Conservation (phyloP, 257 asterid genomes). For the Apocynum venetum region DNA sequence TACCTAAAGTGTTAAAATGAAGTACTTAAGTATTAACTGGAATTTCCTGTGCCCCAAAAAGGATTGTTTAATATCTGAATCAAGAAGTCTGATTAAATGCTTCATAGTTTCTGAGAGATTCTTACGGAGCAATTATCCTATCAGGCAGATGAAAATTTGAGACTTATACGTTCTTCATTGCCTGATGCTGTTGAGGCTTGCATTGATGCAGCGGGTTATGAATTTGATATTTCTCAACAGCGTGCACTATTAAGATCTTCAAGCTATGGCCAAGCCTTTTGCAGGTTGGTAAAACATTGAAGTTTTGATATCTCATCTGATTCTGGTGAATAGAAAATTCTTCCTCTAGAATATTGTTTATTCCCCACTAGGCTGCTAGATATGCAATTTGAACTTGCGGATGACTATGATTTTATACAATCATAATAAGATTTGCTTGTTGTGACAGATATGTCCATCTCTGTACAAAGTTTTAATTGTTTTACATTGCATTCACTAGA, state of each 20-base stretch:
- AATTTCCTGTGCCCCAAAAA: background rate
- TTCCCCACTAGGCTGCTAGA: background rate
- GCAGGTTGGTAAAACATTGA: conserved; percentile 57
- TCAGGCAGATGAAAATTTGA: conserved; percentile 98
- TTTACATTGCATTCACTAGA: background rate
- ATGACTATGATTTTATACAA: background rate
- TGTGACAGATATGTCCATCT: background rate
- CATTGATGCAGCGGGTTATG: conserved; percentile 91
- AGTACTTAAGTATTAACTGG: background rate
- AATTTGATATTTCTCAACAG: conserved; percentile 76
- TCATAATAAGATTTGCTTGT: background rate
- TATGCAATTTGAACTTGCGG: conserved; percentile 3
- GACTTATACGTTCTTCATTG: conserved; percentile 77
- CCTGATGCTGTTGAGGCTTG: conserved; percentile 96
- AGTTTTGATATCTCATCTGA: background rate
- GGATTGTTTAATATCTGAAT: background rate
- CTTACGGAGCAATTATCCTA: conserved; percentile 17
- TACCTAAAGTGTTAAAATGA: background rate
- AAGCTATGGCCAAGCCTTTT: conserved; percentile 96
- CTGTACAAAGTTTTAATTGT: background rate
- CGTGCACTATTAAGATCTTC: conserved; percentile 85
- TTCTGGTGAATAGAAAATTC: background rate
- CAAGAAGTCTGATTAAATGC: background rate
- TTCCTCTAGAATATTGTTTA: background rate
- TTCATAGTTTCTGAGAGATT: conserved; percentile 7